Evolutionary conservation across 148 eudicot genomes (phyloP).

Genomic region (Drosera capensis): DNA sequence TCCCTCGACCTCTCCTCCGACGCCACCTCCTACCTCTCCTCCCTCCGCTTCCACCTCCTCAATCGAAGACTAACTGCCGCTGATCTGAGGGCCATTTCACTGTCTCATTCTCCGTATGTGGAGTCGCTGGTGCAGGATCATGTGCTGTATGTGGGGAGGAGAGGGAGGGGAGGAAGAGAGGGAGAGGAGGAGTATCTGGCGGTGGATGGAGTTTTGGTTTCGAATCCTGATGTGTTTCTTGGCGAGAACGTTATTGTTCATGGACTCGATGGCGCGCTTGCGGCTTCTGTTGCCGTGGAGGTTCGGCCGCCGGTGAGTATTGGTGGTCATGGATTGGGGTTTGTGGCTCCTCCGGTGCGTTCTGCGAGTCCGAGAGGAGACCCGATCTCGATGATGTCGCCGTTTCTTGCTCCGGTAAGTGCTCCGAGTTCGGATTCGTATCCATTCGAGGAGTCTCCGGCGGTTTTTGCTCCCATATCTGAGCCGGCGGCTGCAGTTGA

Average conservation of each 20-base stretch:
- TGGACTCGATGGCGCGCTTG: slow-evolving; percentile 41
- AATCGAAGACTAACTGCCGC: slow-evolving; percentile 21
- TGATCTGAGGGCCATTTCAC: slow-evolving; percentile 24
- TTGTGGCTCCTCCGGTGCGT: no score
- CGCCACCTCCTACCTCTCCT: slow-evolving; percentile 28
- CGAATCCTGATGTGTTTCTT: slow-evolving; percentile 28
- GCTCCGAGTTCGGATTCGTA: no score
- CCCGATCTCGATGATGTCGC: no score
- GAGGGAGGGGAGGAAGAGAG: neutral
- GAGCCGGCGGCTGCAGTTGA: no score
- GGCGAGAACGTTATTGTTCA: slow-evolving; percentile 26
- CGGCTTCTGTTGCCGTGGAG: no score
- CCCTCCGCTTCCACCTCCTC: slow-evolving; percentile 35
- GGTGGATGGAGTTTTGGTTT: slow-evolving; percentile 29
- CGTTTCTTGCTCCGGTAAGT: no score
- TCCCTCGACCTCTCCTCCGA: slow-evolving; percentile 33
- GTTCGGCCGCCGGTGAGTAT: slow-evolving; percentile 7
- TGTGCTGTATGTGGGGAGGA: slow-evolving; percentile 12
- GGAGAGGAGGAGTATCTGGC: slow-evolving; percentile 8
- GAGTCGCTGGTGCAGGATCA: slow-evolving; percentile 26
- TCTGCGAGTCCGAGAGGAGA: no score
- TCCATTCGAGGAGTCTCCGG: no score
- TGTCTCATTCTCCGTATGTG: slow-evolving; percentile 12
- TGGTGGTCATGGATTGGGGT: slow-evolving; percentile 6
- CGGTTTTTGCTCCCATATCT: no score